A percentile compares a stretch with the other conserved stretches of the same genome.
Evolutionary conservation across 164 flowering plant genomes (phyloP).

Genomic region (Litsea cubeba): DNA sequence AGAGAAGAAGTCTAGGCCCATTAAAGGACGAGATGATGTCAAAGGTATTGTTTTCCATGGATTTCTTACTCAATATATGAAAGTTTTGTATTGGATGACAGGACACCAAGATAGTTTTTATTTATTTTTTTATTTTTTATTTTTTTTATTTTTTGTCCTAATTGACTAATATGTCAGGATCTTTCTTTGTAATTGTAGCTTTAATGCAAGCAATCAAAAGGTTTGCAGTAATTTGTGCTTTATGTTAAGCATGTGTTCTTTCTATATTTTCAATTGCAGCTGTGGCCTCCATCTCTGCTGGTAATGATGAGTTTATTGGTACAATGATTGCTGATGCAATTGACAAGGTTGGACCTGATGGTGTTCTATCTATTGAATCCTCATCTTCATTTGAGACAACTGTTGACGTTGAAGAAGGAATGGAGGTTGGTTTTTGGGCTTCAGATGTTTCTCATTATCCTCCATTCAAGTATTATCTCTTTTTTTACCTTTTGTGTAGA

Average conservation of each 20-base stretch:
- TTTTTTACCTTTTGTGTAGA: background rate
- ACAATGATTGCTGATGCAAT: slow-evolving; percentile 98
- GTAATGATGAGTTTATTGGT: slow-evolving; percentile 89
- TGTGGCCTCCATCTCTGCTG: slow-evolving; percentile 92
- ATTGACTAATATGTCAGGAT: background rate
- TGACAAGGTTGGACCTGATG: slow-evolving; percentile 98
- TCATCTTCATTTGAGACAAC: slow-evolving; percentile 98
- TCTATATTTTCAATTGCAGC: slow-evolving; percentile 35
- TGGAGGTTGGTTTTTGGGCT: slow-evolving; percentile 57
- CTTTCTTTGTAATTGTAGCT: background rate
- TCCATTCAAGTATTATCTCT: background rate
- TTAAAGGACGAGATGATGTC: slow-evolving; percentile 84
- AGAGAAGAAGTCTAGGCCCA: slow-evolving; percentile 82
- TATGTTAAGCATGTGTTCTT: background rate
- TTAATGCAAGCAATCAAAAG: background rate
- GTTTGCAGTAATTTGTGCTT: background rate
- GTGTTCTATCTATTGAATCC: slow-evolving; percentile 95
- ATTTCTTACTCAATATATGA: background rate
- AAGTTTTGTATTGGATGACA: background rate
- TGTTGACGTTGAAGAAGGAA: slow-evolving; percentile 97
- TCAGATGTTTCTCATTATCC: background rate
- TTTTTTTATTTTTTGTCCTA: background rate
- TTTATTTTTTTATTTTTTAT: background rate
- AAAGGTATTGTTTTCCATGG: slow-evolving; percentile 48
- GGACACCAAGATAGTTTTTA: background rate